Conservation (phyloP, 176 grass and related monocot genomes). For the Areca catechu region DNA sequence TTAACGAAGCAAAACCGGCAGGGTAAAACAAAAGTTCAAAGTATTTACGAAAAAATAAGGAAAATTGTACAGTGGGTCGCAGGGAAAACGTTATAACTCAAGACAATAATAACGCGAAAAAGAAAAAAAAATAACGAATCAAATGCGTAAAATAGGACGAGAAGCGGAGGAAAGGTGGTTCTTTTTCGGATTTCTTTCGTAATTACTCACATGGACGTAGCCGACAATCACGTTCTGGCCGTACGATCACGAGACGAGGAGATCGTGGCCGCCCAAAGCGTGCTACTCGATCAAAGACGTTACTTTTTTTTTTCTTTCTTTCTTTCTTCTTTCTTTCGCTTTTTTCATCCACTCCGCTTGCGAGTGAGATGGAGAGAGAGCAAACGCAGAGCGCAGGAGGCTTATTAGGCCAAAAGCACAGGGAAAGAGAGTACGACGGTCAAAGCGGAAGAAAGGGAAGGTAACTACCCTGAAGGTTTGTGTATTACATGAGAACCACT, state of each 20-base stretch:
- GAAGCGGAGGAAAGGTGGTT: background rate
- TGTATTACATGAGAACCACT: too few species aligned
- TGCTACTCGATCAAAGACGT: slow-evolving; percentile 19
- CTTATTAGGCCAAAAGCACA: background rate
- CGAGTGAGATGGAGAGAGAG: slow-evolving; percentile 3
- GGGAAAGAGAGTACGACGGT: slow-evolving; percentile 9
- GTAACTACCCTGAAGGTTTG: too few species aligned
- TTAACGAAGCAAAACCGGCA: too few species aligned
- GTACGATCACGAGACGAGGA: slow-evolving; percentile 46
- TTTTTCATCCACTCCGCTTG: background rate
- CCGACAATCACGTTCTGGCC: slow-evolving; percentile 29
- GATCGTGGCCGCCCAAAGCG: slow-evolving; percentile 53
- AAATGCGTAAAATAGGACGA: background rate
- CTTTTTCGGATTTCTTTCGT: background rate
- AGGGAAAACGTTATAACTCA: background rate
- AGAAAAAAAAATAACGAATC: background rate
- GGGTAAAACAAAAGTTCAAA: background rate
- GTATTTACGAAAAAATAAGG: background rate
- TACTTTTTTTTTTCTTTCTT: background rate
- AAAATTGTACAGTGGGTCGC: background rate
- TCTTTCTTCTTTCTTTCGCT: slow-evolving; percentile 3
- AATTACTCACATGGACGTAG: slow-evolving; percentile 29
- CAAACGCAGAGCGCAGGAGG: background rate
- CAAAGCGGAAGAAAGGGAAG: slow-evolving; percentile 10
- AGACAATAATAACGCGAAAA: too few species aligned